phyloP scores from a whole-genome alignment of 2,329 filamentous ascomycete species.

The Cordyceps fumosorosea region DNA sequence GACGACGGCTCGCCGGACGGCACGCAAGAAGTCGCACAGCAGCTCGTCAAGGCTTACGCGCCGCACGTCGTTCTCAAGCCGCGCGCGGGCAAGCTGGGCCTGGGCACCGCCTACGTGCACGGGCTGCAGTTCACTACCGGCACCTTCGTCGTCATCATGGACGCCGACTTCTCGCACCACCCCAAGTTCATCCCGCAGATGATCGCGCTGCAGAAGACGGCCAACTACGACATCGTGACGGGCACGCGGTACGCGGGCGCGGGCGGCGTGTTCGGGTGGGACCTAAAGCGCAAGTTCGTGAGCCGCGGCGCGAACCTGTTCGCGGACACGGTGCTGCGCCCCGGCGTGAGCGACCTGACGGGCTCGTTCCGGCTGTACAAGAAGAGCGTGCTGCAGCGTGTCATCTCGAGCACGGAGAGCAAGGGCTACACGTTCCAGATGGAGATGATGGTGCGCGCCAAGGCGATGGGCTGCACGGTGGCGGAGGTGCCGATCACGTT shows the following conservation, averaged over 20 bases:
- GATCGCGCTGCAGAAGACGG: constrained; percentile 71
- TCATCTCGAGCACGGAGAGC: constrained; percentile 84
- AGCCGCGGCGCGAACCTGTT: constrained; percentile 89
- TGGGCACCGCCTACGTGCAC: constrained; percentile 94
- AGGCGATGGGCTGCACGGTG: constrained; percentile 90
- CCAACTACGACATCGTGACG: constrained; percentile 91
- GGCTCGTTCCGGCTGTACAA: constrained; percentile 95
- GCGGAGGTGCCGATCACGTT: constrained; percentile 95
- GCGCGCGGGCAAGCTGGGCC: constrained; percentile 90
- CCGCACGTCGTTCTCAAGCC: constrained; percentile 77
- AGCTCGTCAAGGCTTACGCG: constrained; percentile 81
- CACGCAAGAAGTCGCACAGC: constrained; percentile 82
- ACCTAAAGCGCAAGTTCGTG: constrained; percentile 82
- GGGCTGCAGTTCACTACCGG: constrained; percentile 84
- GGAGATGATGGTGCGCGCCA: constrained; percentile 98
- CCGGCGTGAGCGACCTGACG: constrained; percentile 91
- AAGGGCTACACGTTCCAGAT: constrained; percentile 99
- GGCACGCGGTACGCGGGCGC: constrained; percentile 88
- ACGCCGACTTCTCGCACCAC: constrained; percentile 98
- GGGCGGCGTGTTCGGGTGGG: constrained; percentile 93
- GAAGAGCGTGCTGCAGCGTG: constrained; percentile 79
- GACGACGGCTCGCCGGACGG: constrained; percentile 97
- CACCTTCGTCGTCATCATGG: constrained; percentile 99
- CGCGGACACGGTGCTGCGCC: constrained; percentile 86
- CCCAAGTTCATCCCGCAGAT: constrained; percentile 97